phyloP scores from a whole-genome alignment of 2,329 filamentous ascomycete species.

The Aspergillus ochraceus region DNA sequence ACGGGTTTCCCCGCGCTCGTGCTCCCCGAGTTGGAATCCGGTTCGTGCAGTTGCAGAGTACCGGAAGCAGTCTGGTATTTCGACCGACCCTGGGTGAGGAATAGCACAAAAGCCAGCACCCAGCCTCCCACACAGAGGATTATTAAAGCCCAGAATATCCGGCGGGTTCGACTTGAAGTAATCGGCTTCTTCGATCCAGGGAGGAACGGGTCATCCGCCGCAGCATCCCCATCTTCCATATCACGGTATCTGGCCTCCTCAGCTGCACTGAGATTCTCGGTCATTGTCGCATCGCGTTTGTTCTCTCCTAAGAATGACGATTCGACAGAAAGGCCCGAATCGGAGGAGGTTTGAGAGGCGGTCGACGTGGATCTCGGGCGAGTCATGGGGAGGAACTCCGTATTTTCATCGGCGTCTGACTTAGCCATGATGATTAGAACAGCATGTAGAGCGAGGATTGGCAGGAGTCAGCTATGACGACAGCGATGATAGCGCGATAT shows the following conservation, averaged over 20 bases:
- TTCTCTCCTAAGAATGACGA: slow-evolving; percentile 31
- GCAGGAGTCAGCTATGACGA: not conserved
- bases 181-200: slow-evolving; percentile 22
- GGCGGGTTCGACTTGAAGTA: slow-evolving; percentile 32
- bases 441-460: slow-evolving; percentile 7
- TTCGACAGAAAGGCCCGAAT: slow-evolving; percentile 36
- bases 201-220: slow-evolving; percentile 27
- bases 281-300: slow-evolving; percentile 18
- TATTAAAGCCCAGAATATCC: slow-evolving; percentile 41
- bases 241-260: slow-evolving; percentile 33
- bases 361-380: slow-evolving; percentile 26
- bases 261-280: slow-evolving; percentile 5
- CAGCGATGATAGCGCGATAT: not conserved
- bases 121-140: slow-evolving; percentile 46
- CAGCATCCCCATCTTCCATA: slow-evolving; percentile 34
- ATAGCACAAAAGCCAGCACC: slow-evolving; percentile 46
- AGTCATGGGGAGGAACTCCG: slow-evolving; percentile 30
- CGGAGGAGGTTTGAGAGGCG: slow-evolving; percentile 31
- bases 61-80: slow-evolving; percentile 31
- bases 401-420: slow-evolving; percentile 22
- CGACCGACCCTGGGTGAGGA: slow-evolving; percentile 38
- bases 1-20: slow-evolving; percentile 43
- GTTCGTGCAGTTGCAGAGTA: slow-evolving; percentile 25
- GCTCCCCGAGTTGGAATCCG: slow-evolving; percentile 30
- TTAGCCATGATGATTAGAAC: slow-evolving; percentile 26